phyloP scores from a whole-genome alignment of 2,329 filamentous ascomycete species.

The Colletotrichum sp. region DNA sequence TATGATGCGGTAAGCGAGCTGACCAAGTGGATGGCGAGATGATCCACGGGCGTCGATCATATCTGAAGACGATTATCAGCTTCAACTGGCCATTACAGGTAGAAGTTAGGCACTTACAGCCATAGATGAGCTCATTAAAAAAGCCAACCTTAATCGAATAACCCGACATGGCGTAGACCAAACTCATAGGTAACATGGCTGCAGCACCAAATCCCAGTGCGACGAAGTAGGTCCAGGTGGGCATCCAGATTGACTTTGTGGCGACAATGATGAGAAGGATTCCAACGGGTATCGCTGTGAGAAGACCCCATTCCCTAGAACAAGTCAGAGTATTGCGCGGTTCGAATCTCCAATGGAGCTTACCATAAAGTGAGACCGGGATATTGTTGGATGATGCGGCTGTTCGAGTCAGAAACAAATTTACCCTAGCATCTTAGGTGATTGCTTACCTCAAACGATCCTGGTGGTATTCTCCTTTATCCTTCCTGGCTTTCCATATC shows the following conservation, averaged over 20 bases:
- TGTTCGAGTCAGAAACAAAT: neutral
- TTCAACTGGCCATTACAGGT: neutral
- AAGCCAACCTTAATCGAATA: constrained; percentile 58
- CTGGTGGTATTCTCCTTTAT: constrained; percentile 22
- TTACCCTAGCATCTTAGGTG: neutral
- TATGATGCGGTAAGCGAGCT: constrained; percentile 64
- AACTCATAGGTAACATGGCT: constrained; percentile 63
- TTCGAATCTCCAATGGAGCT: neutral
- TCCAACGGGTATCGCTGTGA: constrained; percentile 20
- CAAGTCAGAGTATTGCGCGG: neutral
- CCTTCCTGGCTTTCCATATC: constrained; percentile 36
- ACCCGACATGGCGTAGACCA: constrained; percentile 65
- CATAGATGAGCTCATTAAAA: constrained; percentile 65
- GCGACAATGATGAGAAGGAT: constrained; percentile 53
- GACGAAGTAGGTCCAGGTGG: constrained; percentile 64
- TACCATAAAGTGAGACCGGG: constrained; percentile 36
- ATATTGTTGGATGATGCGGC: constrained; percentile 61
- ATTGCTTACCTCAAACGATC: constrained; percentile 2
- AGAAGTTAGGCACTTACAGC: constrained; percentile 24
- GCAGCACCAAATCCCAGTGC: constrained; percentile 58
- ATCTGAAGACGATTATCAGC: neutral
- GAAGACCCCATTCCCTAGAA: constrained; percentile 24
- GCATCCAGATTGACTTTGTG: constrained; percentile 59
- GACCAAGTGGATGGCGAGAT: constrained; percentile 46
- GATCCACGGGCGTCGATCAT: constrained; percentile 16